Percentiles rank a stretch among this genome's conserved stretches.
Conservation (phyloP, 768 basidiomycete species). For the Naganishia kalamii region DNA sequence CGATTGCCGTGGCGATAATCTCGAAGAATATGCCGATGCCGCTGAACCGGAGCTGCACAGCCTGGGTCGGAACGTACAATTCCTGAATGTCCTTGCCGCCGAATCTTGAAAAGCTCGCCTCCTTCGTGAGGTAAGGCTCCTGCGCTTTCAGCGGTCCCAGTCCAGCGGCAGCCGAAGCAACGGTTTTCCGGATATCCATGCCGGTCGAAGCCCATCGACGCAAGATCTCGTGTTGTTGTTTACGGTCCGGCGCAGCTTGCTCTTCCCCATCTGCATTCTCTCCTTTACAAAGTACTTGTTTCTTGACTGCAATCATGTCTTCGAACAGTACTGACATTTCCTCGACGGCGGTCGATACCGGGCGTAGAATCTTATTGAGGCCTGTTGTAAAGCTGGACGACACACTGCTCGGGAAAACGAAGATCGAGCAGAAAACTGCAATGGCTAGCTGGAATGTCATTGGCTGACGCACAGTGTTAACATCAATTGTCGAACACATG, state of each 20-base stretch:
- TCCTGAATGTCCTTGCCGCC: slow-evolving; percentile 35
- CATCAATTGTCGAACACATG: background rate
- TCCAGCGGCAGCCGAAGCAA: slow-evolving; percentile 32
- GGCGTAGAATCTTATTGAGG: slow-evolving; percentile 32
- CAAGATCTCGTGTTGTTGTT: slow-evolving; percentile 18
- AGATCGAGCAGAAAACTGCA: slow-evolving; percentile 30
- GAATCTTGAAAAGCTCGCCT: slow-evolving; percentile 35
- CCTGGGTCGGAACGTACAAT: slow-evolving; percentile 32
- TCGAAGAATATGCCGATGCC: slow-evolving; percentile 43
- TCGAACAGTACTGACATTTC: slow-evolving; percentile 33
- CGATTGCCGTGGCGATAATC: slow-evolving; percentile 36
- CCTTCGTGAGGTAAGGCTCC: slow-evolving; percentile 37
- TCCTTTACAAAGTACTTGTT: background rate
- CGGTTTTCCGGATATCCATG: slow-evolving; percentile 27
- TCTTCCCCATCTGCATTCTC: background rate
- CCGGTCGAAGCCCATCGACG: slow-evolving; percentile 33
- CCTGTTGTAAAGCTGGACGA: slow-evolving; percentile 33
- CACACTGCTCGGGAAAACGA: slow-evolving; percentile 43
- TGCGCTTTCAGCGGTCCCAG: slow-evolving; percentile 35
- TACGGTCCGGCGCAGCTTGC: background rate
- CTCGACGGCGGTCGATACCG: slow-evolving; percentile 27
- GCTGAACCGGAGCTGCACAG: slow-evolving; percentile 35
- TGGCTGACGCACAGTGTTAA: slow-evolving; percentile 23
- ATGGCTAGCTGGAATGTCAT: slow-evolving; percentile 41
- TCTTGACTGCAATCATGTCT: slow-evolving; percentile 17